Evolutionary conservation across 1,284 basidiomycete species (phyloP).

Genomic region (Austropuccinia psidii): DNA sequence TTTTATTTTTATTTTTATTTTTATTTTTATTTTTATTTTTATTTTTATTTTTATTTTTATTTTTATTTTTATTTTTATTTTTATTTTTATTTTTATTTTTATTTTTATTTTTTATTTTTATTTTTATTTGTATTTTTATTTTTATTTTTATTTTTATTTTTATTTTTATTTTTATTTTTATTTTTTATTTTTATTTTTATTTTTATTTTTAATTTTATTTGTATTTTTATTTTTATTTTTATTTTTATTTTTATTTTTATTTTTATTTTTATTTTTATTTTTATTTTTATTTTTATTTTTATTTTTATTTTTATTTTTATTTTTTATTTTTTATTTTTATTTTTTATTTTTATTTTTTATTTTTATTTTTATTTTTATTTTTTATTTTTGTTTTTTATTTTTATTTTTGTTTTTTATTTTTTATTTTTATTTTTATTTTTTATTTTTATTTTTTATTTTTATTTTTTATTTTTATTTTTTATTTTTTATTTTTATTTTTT

Average conservation of each 20-base stretch:
- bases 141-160: neutral
- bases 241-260: neutral
- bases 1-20: too few relatives aligned
- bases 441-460: neutral
- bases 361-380: neutral
- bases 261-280: neutral
- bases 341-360: neutral
- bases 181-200: neutral
- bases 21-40: too few relatives aligned
- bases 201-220: neutral
- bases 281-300: neutral
- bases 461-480: neutral
- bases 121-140: neutral
- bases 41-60: too few relatives aligned
- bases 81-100: neutral
- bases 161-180: neutral
- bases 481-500: neutral
- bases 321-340: neutral
- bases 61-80: neutral
- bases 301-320: neutral
- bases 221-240: neutral
- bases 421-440: neutral
- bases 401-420: neutral
- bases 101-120: neutral
- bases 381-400: neutral